Evolutionary conservation across 2,329 filamentous ascomycete species (phyloP).

Genomic region (Dactylellina leptospora): DNA sequence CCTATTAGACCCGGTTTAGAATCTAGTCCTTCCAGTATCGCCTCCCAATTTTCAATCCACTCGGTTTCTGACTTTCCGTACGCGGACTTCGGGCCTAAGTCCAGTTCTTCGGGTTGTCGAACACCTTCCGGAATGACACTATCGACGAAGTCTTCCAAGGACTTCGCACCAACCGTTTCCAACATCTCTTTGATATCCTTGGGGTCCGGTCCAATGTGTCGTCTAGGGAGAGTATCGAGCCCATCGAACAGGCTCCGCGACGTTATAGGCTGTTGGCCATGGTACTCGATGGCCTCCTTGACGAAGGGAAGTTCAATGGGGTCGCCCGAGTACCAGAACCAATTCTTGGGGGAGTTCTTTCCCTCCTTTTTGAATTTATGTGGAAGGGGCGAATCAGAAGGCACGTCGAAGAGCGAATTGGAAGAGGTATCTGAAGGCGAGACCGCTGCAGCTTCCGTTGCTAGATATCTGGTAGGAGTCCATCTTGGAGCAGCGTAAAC

Average conservation of each 20-base stretch:
- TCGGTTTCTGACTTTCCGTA: constrained; percentile 69
- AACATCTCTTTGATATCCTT: constrained; percentile 80
- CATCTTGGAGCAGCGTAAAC: constrained; percentile 16
- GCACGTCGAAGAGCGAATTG: too few relatives aligned
- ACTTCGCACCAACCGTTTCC: constrained; percentile 70
- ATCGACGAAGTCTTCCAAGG: constrained; percentile 81
- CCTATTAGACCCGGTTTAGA: constrained; percentile 78
- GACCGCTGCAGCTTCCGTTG: constrained; percentile 1
- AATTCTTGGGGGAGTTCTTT: not conserved
- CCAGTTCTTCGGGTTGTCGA: constrained; percentile 68
- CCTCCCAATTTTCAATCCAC: constrained; percentile 66
- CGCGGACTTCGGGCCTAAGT: constrained; percentile 67
- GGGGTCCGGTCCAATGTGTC: constrained; percentile 86
- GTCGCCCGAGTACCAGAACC: not conserved
- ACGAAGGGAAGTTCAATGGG: constrained; percentile 25
- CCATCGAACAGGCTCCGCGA: constrained; percentile 3
- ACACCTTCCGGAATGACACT: constrained; percentile 85
- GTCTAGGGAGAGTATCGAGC: constrained; percentile 73
- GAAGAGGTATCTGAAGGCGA: too few relatives aligned
- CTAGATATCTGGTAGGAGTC: not conserved
- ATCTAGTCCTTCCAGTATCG: constrained; percentile 70
- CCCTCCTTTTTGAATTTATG: not conserved
- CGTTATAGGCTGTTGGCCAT: constrained; percentile 13
- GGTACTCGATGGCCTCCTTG: constrained; percentile 10
- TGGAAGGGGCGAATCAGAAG: too few relatives aligned